A percentile compares a stretch with the other conserved stretches of the same genome.
phyloP scores from a whole-genome alignment of 306 rosid species.

The Quercus aquifolioides region DNA sequence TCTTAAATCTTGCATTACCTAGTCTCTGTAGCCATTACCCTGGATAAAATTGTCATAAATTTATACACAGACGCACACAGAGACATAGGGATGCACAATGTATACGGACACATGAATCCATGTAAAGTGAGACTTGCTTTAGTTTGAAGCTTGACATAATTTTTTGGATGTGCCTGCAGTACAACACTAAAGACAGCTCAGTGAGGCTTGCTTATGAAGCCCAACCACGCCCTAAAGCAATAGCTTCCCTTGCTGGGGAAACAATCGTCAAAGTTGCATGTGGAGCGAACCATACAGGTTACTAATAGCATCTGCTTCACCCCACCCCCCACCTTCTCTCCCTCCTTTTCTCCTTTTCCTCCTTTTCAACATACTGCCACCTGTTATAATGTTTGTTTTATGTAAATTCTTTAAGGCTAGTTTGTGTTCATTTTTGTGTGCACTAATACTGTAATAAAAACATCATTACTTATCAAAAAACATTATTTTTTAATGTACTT shows the following conservation, averaged over 20 bases:
- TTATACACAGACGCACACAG: background rate
- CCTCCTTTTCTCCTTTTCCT: background rate
- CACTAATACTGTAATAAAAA: too few species aligned
- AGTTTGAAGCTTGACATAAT: conserved; percentile 16
- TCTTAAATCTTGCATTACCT: background rate
- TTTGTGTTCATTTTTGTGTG: too few species aligned
- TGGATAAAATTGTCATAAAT: background rate
- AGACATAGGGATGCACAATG: background rate
- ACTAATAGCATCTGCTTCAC: background rate
- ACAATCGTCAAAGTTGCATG: conserved; percentile 84
- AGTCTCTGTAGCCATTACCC: background rate
- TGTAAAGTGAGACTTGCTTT: background rate
- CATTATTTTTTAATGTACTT: conserved; percentile 6
- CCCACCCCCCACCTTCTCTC: background rate
- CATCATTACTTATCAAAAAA: too few species aligned
- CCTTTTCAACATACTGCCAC: background rate
- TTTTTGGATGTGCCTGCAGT: conserved; percentile 59
- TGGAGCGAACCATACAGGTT: conserved; percentile 94
- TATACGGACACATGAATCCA: background rate
- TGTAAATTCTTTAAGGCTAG: too few species aligned
- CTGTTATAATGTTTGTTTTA: too few species aligned
- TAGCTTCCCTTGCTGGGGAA: conserved; percentile 85
- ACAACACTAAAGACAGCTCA: conserved; percentile 91
- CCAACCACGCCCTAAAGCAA: conserved; percentile 90
- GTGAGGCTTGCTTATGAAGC: conserved; percentile 93